These are phyloP conservation scores for Omphalea diandra DNA, from an alignment of 441 rosid genomes.

Conservation along the genomic window DNA sequence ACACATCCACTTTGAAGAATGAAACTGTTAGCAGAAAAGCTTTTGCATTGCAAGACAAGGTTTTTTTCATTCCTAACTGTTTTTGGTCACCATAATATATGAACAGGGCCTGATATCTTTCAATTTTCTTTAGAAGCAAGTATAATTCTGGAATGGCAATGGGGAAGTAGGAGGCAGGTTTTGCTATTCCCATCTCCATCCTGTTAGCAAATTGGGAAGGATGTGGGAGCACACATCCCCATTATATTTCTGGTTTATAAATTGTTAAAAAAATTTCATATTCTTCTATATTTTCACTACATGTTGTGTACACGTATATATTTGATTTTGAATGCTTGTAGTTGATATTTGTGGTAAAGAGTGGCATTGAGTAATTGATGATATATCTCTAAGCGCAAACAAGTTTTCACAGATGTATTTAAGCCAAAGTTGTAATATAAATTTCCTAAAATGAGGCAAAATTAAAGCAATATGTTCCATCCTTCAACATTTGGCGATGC, in stretches of 20 bases:
- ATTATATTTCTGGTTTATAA: too few relatives aligned
- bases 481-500: background rate
- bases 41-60: conserved; percentile 98
- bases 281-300: too few relatives aligned
- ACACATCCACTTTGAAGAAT: conserved; percentile 50
- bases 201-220: background rate
- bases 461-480: background rate
- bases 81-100: background rate
- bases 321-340: too few relatives aligned
- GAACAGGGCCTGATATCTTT: background rate
- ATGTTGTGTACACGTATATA: too few relatives aligned
- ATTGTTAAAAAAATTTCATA: too few relatives aligned
- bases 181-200: background rate
- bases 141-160: background rate
- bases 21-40: conserved; percentile 79
- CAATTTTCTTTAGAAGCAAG: conserved; percentile 3
- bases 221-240: background rate
- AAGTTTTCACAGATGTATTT: background rate
- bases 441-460: background rate
- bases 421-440: background rate
- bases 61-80: conserved; percentile 25
- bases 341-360: too few relatives aligned
- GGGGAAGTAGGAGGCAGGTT: background rate
- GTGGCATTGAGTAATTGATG: too few relatives aligned
- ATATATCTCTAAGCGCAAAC: background rate